phyloP scores from a whole-genome alignment of 106 monocot species.

The Hemerocallis citrina region DNA sequence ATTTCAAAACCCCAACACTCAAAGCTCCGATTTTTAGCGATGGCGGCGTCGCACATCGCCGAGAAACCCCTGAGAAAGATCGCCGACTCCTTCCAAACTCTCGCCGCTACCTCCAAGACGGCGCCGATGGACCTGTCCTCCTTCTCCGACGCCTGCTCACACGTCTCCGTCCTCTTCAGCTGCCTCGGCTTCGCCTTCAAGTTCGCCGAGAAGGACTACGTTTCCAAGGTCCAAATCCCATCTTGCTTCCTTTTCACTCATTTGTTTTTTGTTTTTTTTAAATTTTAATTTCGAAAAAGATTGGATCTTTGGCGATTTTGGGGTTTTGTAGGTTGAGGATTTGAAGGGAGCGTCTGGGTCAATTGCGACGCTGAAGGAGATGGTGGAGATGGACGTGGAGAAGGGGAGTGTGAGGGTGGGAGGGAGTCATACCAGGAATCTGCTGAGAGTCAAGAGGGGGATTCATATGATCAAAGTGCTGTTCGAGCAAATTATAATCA shows the following conservation, averaged over 20 bases:
- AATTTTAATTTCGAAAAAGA: not conserved
- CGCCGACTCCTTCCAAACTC: slow-evolving; percentile 53
- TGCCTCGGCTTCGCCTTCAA: slow-evolving; percentile 89
- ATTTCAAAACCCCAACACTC: too few species aligned
- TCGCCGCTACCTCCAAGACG: slow-evolving; percentile 28
- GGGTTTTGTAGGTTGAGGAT: slow-evolving; percentile 56
- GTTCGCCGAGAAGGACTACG: slow-evolving; percentile 91
- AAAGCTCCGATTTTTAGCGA: too few species aligned
- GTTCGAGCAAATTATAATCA: slow-evolving; percentile 65
- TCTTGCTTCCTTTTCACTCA: not conserved
- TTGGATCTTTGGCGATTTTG: not conserved
- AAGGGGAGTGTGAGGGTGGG: slow-evolving; percentile 38
- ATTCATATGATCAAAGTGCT: slow-evolving; percentile 82
- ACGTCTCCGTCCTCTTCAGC: slow-evolving; percentile 73
- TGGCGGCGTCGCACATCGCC: not conserved
- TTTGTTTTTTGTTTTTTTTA: not conserved
- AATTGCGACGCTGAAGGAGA: slow-evolving; percentile 38
- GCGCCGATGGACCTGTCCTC: slow-evolving; percentile 27
- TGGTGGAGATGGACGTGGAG: slow-evolving; percentile 62
- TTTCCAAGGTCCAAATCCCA: slow-evolving; percentile 50
- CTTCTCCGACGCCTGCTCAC: slow-evolving; percentile 68
- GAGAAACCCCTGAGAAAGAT: slow-evolving; percentile 63
- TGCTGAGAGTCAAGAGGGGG: slow-evolving; percentile 88
- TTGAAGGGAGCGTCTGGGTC: slow-evolving; percentile 54
- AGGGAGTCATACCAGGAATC: slow-evolving; percentile 85